Conservation (phyloP, 2,329 filamentous ascomycete species). For the Fusarium azukiicola region DNA sequence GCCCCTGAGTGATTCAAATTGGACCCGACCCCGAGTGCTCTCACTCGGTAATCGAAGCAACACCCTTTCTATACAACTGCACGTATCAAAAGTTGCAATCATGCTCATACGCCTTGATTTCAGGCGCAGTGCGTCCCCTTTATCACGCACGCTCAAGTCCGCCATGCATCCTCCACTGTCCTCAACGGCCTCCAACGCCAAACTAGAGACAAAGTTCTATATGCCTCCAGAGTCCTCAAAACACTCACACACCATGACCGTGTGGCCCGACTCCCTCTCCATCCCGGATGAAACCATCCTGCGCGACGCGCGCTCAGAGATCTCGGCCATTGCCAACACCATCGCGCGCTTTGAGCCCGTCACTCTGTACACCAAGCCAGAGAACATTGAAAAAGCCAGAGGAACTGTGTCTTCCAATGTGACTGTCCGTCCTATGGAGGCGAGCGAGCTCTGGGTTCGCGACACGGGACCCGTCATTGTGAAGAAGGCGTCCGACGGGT, state of each 20-base stretch:
- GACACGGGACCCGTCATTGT: conserved; percentile 54
- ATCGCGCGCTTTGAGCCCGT: conserved; percentile 54
- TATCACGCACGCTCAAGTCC: no score
- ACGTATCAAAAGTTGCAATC: no score
- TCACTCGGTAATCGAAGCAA: no score
- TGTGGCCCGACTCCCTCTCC: conserved; percentile 37
- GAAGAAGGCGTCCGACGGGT: conserved; percentile 5
- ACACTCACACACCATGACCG: conserved; percentile 39
- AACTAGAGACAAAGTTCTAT: neutral
- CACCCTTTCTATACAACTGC: no score
- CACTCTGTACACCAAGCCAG: conserved; percentile 42
- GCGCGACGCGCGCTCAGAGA: conserved; percentile 39
- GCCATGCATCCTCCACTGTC: neutral
- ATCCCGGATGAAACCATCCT: conserved; percentile 18
- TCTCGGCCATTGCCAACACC: conserved; percentile 51
- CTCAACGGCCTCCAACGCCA: neutral
- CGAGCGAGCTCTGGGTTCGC: conserved; percentile 55
- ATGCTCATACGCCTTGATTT: neutral
- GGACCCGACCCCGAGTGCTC: no score
- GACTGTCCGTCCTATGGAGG: conserved; percentile 16
- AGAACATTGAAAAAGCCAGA: conserved; percentile 20
- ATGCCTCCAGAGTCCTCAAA: conserved; percentile 45
- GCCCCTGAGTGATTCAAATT: no score
- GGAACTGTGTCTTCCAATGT: conserved; percentile 28
- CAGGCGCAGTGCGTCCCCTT: neutral